These are phyloP conservation scores for Smallanthus sonchifolius DNA, from an alignment of 129 eudicot species.

Conservation along the genomic window DNA sequence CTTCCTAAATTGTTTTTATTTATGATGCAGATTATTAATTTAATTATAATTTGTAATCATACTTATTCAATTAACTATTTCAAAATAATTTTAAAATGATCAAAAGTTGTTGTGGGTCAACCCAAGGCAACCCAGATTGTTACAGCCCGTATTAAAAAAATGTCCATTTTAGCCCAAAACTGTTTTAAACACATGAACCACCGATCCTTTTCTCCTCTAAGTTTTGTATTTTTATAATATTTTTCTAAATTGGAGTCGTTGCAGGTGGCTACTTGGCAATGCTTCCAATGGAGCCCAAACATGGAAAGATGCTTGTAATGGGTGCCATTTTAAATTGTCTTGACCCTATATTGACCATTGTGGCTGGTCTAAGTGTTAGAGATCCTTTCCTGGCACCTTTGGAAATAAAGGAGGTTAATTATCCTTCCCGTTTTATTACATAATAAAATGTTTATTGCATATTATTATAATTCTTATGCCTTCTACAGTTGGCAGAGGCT, in stretches of 20 bases:
- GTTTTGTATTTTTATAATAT: background rate
- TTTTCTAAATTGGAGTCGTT: background rate
- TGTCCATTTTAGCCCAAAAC: background rate
- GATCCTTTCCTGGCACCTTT: constrained; percentile 83
- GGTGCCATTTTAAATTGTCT: constrained; percentile 68
- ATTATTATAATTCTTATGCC: constrained; percentile 2
- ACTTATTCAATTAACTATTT: background rate
- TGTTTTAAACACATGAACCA: background rate
- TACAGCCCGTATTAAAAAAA: background rate
- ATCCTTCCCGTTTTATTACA: constrained; percentile 2
- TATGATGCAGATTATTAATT: background rate
- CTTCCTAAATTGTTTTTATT: background rate
- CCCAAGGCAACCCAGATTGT: background rate
- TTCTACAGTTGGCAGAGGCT: constrained; percentile 74
- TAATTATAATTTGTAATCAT: background rate
- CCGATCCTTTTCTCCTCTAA: background rate
- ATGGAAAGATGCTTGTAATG: constrained; percentile 84
- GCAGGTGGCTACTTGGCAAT: constrained; percentile 75
- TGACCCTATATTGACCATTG: constrained; percentile 76
- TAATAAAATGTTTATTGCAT: background rate
- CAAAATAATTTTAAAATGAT: background rate
- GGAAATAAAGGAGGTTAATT: constrained; percentile 82
- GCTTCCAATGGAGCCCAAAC: constrained; percentile 96
- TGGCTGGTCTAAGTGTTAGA: constrained; percentile 78
- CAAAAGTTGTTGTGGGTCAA: background rate